Percentiles rank a stretch among this genome's conserved stretches.
Evolutionary conservation across 192 early-diverging fungal species (phyloP).

Genomic region (Powellomyces hirtus): DNA sequence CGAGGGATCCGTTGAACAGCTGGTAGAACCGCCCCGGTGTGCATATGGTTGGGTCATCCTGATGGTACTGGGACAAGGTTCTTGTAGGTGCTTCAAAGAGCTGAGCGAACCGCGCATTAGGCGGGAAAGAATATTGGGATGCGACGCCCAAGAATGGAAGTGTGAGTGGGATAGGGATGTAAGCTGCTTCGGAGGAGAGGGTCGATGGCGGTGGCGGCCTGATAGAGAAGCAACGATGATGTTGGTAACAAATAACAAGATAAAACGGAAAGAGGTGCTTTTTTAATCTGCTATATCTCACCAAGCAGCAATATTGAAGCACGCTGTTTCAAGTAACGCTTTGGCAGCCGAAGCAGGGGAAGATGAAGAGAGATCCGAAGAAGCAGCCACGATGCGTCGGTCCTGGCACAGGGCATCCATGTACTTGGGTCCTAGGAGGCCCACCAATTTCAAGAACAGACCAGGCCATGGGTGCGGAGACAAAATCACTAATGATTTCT

Average conservation of each 20-base stretch:
- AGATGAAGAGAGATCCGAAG: constrained; percentile 8
- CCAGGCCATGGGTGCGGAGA: constrained; percentile 89
- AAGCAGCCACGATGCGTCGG: constrained; percentile 1
- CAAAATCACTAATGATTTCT: constrained; percentile 84
- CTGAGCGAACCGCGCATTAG: constrained; percentile 58
- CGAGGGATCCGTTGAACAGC: constrained; percentile 76
- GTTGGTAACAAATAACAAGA: too few species aligned
- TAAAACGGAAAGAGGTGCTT: neutral
- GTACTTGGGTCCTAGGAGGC: constrained; percentile 73
- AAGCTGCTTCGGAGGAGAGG: constrained; percentile 28
- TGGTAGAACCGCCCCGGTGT: constrained; percentile 68
- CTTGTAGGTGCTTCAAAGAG: constrained; percentile 57
- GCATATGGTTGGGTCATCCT: constrained; percentile 43
- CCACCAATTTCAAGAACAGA: constrained; percentile 72
- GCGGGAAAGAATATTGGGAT: constrained; percentile 41
- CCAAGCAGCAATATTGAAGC: constrained; percentile 76
- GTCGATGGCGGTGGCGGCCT: constrained; percentile 48
- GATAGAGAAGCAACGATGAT: too few species aligned
- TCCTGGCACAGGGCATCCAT: constrained; percentile 65
- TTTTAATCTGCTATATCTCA: constrained; percentile 22
- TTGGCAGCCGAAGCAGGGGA: constrained; percentile 6
- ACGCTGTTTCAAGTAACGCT: constrained; percentile 73
- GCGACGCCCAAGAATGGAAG: constrained; percentile 35
- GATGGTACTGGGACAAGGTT: neutral
- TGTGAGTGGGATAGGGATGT: constrained; percentile 26